These are phyloP conservation scores for Erigeron canadensis DNA, from an alignment of 129 eudicot genomes.

Conservation along the genomic window DNA sequence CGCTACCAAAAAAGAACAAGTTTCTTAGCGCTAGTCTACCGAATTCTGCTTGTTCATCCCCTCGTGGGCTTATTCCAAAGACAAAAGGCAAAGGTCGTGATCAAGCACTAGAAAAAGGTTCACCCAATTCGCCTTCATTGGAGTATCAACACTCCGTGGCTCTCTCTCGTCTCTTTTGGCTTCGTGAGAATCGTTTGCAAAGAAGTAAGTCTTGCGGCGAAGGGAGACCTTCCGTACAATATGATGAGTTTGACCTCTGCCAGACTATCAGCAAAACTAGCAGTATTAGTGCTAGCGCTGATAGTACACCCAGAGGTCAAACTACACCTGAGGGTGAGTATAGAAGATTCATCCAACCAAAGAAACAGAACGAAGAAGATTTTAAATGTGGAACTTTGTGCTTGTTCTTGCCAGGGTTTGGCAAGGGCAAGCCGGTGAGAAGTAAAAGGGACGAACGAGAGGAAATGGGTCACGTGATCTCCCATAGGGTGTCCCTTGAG, in stretches of 20 bases:
- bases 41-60: slow-evolving; percentile 61
- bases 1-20: slow-evolving; percentile 45
- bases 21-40: slow-evolving; percentile 77
- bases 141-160: slow-evolving; percentile 61
- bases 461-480: slow-evolving; percentile 43
- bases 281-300: slow-evolving; percentile 12
- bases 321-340: slow-evolving; percentile 2
- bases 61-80: slow-evolving; percentile 33
- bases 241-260: slow-evolving; percentile 69
- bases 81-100: slow-evolving; percentile 25
- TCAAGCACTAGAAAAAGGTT: slow-evolving; percentile 19
- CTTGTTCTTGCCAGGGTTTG: slow-evolving; percentile 72
- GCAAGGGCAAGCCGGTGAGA: slow-evolving; percentile 66
- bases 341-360: slow-evolving; percentile 5
- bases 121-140: slow-evolving; percentile 12
- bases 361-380: slow-evolving; percentile 39
- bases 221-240: slow-evolving; percentile 49
- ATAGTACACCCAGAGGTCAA: slow-evolving; percentile 24
- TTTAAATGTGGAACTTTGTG: slow-evolving; percentile 82
- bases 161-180: slow-evolving; percentile 49
- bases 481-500: slow-evolving; percentile 69
- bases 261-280: slow-evolving; percentile 24
- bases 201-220: slow-evolving; percentile 80
- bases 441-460: slow-evolving; percentile 33
- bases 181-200: slow-evolving; percentile 53